Evolutionary conservation across 129 eudicot genomes (phyloP).

Genomic region (Arctium minus): DNA sequence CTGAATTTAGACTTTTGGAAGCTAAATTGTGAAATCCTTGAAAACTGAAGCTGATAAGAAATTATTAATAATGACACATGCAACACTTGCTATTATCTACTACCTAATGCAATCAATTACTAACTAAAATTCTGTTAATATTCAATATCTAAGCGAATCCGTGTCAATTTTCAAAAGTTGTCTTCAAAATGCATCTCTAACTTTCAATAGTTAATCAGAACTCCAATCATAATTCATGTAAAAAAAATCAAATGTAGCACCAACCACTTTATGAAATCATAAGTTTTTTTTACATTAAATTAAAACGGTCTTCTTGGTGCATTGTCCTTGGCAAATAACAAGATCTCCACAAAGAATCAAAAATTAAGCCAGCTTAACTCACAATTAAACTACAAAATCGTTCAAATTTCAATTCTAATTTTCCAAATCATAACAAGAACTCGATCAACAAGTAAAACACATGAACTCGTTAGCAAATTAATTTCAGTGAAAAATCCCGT

Average conservation of each 20-base stretch:
- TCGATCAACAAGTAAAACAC: constrained; percentile 2
- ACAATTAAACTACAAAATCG: neutral
- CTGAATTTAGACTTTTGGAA: neutral
- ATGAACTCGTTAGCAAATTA: constrained; percentile 20
- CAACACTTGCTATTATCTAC: neutral
- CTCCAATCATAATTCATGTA: neutral
- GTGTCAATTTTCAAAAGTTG: neutral
- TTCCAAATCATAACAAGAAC: neutral
- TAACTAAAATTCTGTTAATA: neutral
- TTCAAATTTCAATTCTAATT: neutral
- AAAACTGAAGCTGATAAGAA: neutral
- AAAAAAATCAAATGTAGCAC: constrained; percentile 10
- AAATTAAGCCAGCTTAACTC: neutral
- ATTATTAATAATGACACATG: neutral
- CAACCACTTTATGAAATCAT: neutral
- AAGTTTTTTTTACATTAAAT: neutral
- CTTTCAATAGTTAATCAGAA: constrained; percentile 1
- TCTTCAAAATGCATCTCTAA: constrained; percentile 5
- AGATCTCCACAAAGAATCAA: neutral
- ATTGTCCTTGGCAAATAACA: neutral
- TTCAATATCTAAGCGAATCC: neutral
- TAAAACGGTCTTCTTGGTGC: neutral
- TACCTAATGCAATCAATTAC: neutral
- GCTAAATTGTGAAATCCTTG: neutral
- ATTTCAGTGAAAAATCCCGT: neutral